phyloP scores from a whole-genome alignment of 441 rosid species.

The Sinapis alba region DNA sequence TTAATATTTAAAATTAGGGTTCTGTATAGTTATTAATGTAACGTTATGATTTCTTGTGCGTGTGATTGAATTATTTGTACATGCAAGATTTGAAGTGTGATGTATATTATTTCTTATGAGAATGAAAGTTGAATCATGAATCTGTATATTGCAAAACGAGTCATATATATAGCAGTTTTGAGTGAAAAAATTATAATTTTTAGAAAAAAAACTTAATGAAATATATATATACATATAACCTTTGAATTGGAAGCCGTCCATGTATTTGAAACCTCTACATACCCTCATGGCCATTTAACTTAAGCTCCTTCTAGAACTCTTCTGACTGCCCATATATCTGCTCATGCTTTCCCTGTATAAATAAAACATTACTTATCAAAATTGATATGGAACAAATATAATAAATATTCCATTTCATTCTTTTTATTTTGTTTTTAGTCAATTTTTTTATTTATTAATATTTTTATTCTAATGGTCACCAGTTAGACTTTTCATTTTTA shows the following conservation, averaged over 20 bases:
- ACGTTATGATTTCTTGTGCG: background rate
- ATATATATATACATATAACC: too few relatives aligned
- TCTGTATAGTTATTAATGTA: background rate
- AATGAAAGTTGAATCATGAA: background rate
- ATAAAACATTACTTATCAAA: too few relatives aligned
- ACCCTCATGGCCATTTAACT: conserved; percentile 97
- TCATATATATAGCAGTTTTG: background rate
- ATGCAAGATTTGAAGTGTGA: conserved; percentile 9
- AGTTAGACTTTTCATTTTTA: conserved; percentile 82
- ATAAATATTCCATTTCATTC: too few relatives aligned
- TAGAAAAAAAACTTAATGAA: background rate
- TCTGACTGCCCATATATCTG: conserved; percentile 72
- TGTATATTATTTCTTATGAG: background rate
- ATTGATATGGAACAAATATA: too few relatives aligned
- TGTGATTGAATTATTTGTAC: background rate
- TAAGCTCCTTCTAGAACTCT: conserved; percentile 79
- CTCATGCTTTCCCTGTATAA: conserved; percentile 76
- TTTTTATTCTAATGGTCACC: too few relatives aligned
- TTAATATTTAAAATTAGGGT: background rate
- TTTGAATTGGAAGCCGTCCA: too few relatives aligned
- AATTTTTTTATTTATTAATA: too few relatives aligned
- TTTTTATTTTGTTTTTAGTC: too few relatives aligned
- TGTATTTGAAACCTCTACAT: conserved; percentile 26
- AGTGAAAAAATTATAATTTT: background rate
- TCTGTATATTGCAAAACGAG: background rate